Percentiles rank a stretch among this genome's conserved stretches.
These are phyloP conservation scores for Hyphodiscus hymeniophilus DNA, from an alignment of 495 filamentous ascomycete genomes.

Conservation along the genomic window DNA sequence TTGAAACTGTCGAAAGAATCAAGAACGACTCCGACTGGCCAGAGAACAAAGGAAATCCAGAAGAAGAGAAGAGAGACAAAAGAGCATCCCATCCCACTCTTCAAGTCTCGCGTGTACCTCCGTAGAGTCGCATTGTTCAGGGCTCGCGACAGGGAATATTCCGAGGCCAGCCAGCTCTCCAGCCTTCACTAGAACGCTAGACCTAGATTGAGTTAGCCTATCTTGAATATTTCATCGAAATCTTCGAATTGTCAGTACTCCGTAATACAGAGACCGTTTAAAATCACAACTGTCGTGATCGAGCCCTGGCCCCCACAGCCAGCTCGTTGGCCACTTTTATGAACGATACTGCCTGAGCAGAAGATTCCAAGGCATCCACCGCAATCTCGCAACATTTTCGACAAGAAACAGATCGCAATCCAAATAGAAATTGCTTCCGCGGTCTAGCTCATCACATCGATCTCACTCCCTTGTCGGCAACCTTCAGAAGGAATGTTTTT, in stretches of 20 bases:
- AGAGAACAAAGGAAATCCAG: background rate
- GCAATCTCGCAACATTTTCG: background rate
- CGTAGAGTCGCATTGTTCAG: background rate
- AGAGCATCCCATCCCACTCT: too few relatives aligned
- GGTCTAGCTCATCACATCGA: background rate
- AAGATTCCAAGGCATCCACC: background rate
- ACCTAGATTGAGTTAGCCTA: slow-evolving; percentile 6
- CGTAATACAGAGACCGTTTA: too few relatives aligned
- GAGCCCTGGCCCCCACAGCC: background rate
- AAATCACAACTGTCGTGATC: too few relatives aligned
- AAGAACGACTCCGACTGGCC: too few relatives aligned
- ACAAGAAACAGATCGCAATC: slow-evolving; percentile 8
- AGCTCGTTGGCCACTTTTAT: slow-evolving; percentile 1
- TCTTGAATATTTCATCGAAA: background rate
- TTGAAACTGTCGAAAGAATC: too few relatives aligned
- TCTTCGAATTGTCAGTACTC: too few relatives aligned
- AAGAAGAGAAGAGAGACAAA: too few relatives aligned
- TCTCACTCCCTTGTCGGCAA: background rate
- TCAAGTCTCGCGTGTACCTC: too few relatives aligned
- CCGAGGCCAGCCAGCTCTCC: slow-evolving; percentile 4
- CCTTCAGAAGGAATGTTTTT: too few relatives aligned
- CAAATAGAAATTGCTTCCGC: slow-evolving; percentile 2
- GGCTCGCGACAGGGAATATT: slow-evolving; percentile 10
- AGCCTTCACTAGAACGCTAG: slow-evolving; percentile 2
- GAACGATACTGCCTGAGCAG: background rate